These are phyloP conservation scores for Cadophora malorum DNA, from an alignment of 2,329 filamentous ascomycete species.

Conservation along the genomic window DNA sequence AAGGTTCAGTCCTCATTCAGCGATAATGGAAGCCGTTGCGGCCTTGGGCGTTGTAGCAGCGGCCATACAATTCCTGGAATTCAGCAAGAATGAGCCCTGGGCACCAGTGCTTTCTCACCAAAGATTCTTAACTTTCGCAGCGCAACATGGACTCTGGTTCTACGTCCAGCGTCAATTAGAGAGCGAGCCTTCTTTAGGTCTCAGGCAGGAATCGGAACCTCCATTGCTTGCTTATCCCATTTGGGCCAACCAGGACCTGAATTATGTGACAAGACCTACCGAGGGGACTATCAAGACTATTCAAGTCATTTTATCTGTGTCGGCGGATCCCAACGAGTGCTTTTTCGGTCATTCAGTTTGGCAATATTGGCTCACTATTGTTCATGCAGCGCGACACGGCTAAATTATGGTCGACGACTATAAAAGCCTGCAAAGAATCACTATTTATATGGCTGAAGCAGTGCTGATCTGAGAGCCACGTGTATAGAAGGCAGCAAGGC, in stretches of 20 bases:
- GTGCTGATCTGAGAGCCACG: neutral
- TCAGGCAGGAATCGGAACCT: too few species aligned
- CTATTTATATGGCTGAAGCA: neutral
- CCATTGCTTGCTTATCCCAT: neutral
- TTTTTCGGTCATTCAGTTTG: neutral
- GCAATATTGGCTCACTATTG: neutral
- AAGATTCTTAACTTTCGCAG: neutral
- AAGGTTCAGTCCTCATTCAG: too few species aligned
- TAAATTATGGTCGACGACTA: too few species aligned
- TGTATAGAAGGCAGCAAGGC: neutral
- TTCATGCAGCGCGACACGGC: too few species aligned
- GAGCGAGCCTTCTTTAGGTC: neutral
- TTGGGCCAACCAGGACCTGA: neutral
- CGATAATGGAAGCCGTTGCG: constrained; percentile 9
- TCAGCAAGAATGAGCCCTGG: neutral
- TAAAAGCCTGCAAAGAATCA: too few species aligned
- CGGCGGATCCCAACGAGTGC: neutral
- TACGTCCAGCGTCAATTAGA: neutral
- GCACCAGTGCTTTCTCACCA: neutral
- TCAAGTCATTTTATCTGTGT: neutral
- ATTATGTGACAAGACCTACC: neutral
- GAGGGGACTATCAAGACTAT: neutral
- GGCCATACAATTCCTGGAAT: constrained; percentile 6
- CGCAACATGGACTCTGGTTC: neutral
- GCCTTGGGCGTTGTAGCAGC: constrained; percentile 10